phyloP scores from a whole-genome alignment of 1,139 yeast species.

The Blastobotrys apis region DNA sequence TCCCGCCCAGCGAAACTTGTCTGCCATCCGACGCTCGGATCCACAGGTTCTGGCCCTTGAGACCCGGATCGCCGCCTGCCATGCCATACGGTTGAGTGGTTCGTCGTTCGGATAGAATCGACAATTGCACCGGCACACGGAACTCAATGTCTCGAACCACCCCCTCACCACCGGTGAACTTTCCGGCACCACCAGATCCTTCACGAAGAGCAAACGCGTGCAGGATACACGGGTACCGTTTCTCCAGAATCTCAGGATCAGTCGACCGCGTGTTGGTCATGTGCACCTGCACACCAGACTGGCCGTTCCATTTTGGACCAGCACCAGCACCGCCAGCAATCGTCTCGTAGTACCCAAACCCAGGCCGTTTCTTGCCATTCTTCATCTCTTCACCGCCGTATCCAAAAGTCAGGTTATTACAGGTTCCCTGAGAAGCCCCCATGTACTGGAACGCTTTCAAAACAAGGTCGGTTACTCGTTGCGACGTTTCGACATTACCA shows the following conservation, averaged over 20 bases:
- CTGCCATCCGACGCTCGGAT: constrained; percentile 28
- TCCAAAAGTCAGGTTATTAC: constrained; percentile 72
- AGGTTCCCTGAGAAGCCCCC: constrained; percentile 75
- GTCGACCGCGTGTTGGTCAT: constrained; percentile 72
- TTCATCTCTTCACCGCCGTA: constrained; percentile 37
- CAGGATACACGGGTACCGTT: constrained; percentile 61
- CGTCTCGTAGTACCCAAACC: constrained; percentile 71
- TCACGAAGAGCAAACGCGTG: constrained; percentile 50
- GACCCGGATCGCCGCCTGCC: constrained; percentile 56
- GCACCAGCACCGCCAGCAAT: constrained; percentile 75
- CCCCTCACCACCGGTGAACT: constrained; percentile 57
- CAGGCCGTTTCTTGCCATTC: constrained; percentile 35
- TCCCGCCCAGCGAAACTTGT: constrained; percentile 51
- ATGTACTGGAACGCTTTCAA: constrained; percentile 71
- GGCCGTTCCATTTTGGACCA: constrained; percentile 59
- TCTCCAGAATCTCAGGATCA: constrained; percentile 63
- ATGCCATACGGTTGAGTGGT: constrained; percentile 58
- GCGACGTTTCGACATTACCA: constrained; percentile 85
- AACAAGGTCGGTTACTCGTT: constrained; percentile 74
- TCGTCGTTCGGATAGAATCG: constrained; percentile 60
- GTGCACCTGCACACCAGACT: constrained; percentile 62
- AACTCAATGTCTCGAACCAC: constrained; percentile 60
- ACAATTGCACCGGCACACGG: constrained; percentile 49
- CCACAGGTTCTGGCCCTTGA: constrained; percentile 59
- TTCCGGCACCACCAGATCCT: constrained; percentile 58